Percentiles rank a stretch among this genome's conserved stretches.
Evolutionary conservation across 2,329 filamentous ascomycete species (phyloP).

Genomic region (Ploettnerulaceae sp.): DNA sequence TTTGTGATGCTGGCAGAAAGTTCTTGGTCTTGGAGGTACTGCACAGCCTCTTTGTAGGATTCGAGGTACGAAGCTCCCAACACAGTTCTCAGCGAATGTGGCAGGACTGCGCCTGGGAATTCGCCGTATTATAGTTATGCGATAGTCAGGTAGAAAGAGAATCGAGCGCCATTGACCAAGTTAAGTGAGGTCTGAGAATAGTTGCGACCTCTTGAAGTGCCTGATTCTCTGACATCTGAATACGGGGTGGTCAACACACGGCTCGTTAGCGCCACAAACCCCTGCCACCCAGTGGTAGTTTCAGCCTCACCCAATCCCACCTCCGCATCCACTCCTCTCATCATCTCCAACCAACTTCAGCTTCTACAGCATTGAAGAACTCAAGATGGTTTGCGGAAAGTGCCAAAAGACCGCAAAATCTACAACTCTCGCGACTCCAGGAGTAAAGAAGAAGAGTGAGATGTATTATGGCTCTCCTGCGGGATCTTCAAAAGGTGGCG

Average conservation of each 20-base stretch:
- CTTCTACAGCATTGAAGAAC: conserved; percentile 1
- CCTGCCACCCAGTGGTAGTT: neutral
- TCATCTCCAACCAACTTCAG: conserved; percentile 10
- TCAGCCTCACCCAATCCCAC: conserved; percentile 4
- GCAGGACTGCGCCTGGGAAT: conserved; percentile 1
- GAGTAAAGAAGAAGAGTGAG: conserved; percentile 62
- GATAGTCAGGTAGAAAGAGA: conserved; percentile 2
- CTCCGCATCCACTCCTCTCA: conserved; percentile 1
- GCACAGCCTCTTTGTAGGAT: conserved; percentile 20
- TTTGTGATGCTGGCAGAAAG: conserved; percentile 9
- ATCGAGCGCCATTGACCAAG: conserved; percentile 16
- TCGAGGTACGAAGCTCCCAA: conserved; percentile 15
- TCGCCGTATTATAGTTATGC: neutral
- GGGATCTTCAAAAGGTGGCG: conserved; percentile 36
- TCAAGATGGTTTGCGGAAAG: conserved; percentile 58
- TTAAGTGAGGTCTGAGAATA: neutral
- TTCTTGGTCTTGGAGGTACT: conserved; percentile 8
- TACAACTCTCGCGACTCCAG: conserved; percentile 58
- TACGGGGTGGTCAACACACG: too few relatives aligned
- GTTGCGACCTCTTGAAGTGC: neutral
- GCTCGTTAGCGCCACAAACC: conserved; percentile 4
- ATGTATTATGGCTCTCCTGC: conserved; percentile 58
- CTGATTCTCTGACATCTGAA: neutral
- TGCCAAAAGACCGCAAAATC: conserved; percentile 57
- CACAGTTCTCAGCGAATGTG: conserved; percentile 5